Evolutionary conservation across 2,329 filamentous ascomycete genomes (phyloP).

Genomic region (Pyrenochaeta sp.): DNA sequence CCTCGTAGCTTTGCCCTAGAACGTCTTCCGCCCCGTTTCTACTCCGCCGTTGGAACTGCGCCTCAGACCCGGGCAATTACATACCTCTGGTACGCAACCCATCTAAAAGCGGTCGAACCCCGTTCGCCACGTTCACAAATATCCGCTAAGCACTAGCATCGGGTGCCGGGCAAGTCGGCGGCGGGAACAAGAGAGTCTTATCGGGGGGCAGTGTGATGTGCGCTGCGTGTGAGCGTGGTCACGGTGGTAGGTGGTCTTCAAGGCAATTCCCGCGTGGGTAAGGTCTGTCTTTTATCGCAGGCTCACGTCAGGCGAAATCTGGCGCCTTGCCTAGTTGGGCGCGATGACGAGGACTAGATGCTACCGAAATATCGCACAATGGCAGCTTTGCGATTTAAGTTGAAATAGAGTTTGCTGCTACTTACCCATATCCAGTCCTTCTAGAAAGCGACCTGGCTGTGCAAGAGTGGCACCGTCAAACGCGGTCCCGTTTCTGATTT

Average conservation of each 20-base stretch:
- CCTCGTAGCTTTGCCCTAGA: not conserved
- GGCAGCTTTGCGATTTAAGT: not conserved
- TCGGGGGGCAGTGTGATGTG: no score
- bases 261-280: slow-evolving; percentile 2
- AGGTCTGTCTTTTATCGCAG: slow-evolving; percentile 1
- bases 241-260: not conserved
- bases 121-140: slow-evolving; percentile 6
- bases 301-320: slow-evolving; percentile 10
- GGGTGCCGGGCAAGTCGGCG: no score
- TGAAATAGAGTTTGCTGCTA: not conserved
- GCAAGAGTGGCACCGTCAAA: no score
- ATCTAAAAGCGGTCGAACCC: slow-evolving; percentile 5
- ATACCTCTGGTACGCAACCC: not conserved
- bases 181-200: no score
- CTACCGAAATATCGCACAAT: no score
- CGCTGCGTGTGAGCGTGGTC: no score
- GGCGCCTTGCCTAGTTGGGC: slow-evolving; percentile 1
- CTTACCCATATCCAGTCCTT: no score
- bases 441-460: no score
- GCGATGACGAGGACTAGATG: not conserved
- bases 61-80: slow-evolving; percentile 9
- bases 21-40: slow-evolving; percentile 5
- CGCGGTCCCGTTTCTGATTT: no score
- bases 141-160: slow-evolving; percentile 12
- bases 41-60: slow-evolving; percentile 1